These are phyloP conservation scores for Keithomyces neogunnii DNA, from an alignment of 2,329 filamentous ascomycete genomes.

Conservation along the genomic window DNA sequence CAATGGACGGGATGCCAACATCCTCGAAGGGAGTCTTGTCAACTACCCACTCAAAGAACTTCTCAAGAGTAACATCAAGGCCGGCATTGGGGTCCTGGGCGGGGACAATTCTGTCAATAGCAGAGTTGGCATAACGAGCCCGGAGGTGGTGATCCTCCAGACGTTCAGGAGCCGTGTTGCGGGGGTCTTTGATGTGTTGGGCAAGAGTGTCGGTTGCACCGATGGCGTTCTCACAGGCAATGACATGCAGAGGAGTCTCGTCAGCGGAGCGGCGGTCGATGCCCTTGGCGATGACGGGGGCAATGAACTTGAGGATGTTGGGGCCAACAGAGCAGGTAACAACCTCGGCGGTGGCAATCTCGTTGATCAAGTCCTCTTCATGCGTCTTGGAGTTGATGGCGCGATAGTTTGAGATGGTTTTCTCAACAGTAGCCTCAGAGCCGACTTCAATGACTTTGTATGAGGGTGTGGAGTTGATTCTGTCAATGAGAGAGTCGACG, in stretches of 20 bases:
- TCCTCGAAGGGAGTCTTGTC: conserved; percentile 78
- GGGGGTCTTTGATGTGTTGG: conserved; percentile 65
- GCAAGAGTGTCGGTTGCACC: conserved; percentile 85
- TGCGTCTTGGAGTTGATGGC: conserved; percentile 92
- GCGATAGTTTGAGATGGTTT: conserved; percentile 88
- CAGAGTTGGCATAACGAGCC: conserved; percentile 91
- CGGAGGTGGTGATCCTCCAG: conserved; percentile 61
- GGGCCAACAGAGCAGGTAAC: conserved; percentile 97
- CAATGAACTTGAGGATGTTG: conserved; percentile 93
- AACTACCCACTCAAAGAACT: conserved; percentile 99
- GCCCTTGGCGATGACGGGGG: conserved; percentile 89
- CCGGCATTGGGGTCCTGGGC: conserved; percentile 74
- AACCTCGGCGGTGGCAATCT: conserved; percentile 79
- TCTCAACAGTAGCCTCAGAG: conserved; percentile 68
- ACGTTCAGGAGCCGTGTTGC: conserved; percentile 61
- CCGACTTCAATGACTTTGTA: conserved; percentile 95
- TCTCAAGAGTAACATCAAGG: conserved; percentile 90
- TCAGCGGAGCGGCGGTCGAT: conserved; percentile 66
- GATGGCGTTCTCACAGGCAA: conserved; percentile 97
- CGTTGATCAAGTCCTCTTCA: conserved; percentile 70
- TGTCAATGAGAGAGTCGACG: conserved; percentile 71
- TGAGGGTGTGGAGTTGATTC: conserved; percentile 63
- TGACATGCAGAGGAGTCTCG: conserved; percentile 69
- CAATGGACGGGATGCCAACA: conserved; percentile 56
- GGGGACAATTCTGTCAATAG: conserved; percentile 96